A percentile compares a stretch with the other conserved stretches of the same genome.
Evolutionary conservation across 2,329 filamentous ascomycete species (phyloP).

Genomic region (Thelonectria rubi): DNA sequence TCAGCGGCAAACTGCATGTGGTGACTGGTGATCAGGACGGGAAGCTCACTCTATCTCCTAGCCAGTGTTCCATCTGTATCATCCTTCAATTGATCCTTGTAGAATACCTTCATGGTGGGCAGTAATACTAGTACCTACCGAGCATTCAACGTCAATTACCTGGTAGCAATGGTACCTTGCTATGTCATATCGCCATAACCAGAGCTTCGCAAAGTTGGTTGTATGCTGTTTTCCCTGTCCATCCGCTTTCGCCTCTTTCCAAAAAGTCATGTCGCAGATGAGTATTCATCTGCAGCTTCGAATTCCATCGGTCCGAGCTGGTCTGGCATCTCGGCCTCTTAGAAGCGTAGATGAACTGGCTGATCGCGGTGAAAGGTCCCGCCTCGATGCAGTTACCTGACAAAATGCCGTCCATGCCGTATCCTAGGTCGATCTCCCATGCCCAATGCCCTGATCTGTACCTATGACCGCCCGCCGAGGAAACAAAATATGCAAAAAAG

Average conservation of each 20-base stretch:
- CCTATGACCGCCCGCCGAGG: constrained; percentile 37
- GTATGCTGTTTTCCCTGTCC: constrained; percentile 14
- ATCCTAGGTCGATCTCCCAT: not conserved
- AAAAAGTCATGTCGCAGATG: not conserved
- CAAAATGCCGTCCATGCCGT: not conserved
- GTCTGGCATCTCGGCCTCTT: not conserved
- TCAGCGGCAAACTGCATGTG: no score
- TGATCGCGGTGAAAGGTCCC: not conserved
- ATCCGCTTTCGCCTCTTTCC: not conserved
- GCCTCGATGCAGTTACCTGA: not conserved
- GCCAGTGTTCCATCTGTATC: not conserved
- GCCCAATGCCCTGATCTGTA: constrained; percentile 19
- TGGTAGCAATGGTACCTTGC: not conserved
- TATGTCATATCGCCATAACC: constrained; percentile 17
- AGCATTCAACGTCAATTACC: not conserved
- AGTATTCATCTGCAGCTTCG: not conserved
- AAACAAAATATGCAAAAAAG: constrained; percentile 39
- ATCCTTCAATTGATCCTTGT: not conserved
- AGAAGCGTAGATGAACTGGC: not conserved
- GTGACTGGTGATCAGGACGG: no score
- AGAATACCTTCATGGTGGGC: not conserved
- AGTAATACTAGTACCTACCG: not conserved
- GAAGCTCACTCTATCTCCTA: not conserved
- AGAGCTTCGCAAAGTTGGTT: constrained; percentile 11
- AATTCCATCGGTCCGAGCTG: not conserved